Evolutionary conservation across 768 basidiomycete species (phyloP).

Genomic region (Rickenella mellea): DNA sequence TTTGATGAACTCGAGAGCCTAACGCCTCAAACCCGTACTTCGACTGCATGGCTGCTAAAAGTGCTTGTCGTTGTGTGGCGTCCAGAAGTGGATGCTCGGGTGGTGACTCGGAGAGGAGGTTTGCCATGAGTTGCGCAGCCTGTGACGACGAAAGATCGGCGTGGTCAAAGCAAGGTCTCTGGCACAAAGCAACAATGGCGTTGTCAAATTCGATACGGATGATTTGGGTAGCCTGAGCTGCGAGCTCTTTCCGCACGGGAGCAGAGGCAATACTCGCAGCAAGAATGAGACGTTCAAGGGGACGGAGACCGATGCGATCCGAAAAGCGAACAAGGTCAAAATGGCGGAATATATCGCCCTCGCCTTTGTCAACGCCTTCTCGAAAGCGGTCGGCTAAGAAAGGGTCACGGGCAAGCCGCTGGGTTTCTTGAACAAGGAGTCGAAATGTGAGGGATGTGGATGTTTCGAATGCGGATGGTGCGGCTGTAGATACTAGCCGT

Average conservation of each 20-base stretch:
- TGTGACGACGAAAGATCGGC: slow-evolving; percentile 69
- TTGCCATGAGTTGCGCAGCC: slow-evolving; percentile 70
- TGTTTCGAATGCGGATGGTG: slow-evolving; percentile 62
- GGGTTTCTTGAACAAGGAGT: slow-evolving; percentile 78
- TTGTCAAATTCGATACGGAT: slow-evolving; percentile 75
- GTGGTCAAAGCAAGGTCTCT: slow-evolving; percentile 75
- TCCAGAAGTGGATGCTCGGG: slow-evolving; percentile 65
- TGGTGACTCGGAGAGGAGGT: slow-evolving; percentile 65
- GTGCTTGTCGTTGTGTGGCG: slow-evolving; percentile 60
- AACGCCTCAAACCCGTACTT: slow-evolving; percentile 77
- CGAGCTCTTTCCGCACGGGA: slow-evolving; percentile 44
- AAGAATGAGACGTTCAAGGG: slow-evolving; percentile 72
- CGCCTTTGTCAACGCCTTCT: slow-evolving; percentile 82
- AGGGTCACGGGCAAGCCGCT: slow-evolving; percentile 84
- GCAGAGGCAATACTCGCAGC: slow-evolving; percentile 61
- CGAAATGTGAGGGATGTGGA: slow-evolving; percentile 75
- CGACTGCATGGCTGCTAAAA: slow-evolving; percentile 64
- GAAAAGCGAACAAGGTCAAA: slow-evolving; percentile 79
- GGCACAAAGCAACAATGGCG: slow-evolving; percentile 64
- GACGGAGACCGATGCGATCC: slow-evolving; percentile 71
- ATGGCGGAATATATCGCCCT: slow-evolving; percentile 73
- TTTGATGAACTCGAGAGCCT: slow-evolving; percentile 62
- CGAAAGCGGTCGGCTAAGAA: slow-evolving; percentile 85
- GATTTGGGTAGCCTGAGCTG: slow-evolving; percentile 49
- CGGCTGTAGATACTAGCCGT: slow-evolving; percentile 48